A percentile compares a stretch with the other conserved stretches of the same genome.
Evolutionary conservation across 176 grass and related monocot species (phyloP).

Genomic region (Oryza nivara): DNA sequence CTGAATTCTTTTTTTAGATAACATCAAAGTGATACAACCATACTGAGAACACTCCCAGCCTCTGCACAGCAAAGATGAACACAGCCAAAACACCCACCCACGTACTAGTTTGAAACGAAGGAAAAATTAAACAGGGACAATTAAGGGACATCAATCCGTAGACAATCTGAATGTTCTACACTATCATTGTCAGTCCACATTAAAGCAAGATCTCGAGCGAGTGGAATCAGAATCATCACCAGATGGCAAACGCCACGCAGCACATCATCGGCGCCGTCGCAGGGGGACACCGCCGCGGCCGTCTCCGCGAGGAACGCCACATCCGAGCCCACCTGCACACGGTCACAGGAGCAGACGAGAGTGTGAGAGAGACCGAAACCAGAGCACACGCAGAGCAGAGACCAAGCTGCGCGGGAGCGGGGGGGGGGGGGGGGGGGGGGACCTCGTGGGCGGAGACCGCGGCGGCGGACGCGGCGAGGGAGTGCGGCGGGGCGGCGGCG

Average conservation of each 20-base stretch:
- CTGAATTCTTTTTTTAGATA: no score
- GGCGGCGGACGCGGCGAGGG: conserved; percentile 60
- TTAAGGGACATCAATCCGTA: no score
- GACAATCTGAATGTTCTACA: background rate
- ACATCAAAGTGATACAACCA: no score
- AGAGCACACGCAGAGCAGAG: background rate
- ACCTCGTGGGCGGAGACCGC: conserved; percentile 82
- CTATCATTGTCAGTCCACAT: background rate
- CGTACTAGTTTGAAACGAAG: no score
- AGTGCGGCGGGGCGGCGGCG: conserved; percentile 24
- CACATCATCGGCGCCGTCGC: conserved; percentile 45
- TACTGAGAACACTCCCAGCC: no score
- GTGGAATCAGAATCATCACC: conserved; percentile 54
- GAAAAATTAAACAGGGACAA: no score
- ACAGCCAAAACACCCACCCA: no score
- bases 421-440: background rate
- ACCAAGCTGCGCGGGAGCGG: background rate
- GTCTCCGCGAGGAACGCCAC: conserved; percentile 80
- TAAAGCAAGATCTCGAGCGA: conserved; percentile 16
- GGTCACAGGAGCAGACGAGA: background rate
- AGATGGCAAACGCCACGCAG: conserved; percentile 65
- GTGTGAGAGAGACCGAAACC: conserved; percentile 6
- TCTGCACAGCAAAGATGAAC: no score
- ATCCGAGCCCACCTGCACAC: conserved; percentile 76
- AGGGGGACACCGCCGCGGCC: conserved; percentile 45